Evolutionary conservation across 2,329 filamentous ascomycete species (phyloP).

Genomic region (Coleophoma crateriformis): DNA sequence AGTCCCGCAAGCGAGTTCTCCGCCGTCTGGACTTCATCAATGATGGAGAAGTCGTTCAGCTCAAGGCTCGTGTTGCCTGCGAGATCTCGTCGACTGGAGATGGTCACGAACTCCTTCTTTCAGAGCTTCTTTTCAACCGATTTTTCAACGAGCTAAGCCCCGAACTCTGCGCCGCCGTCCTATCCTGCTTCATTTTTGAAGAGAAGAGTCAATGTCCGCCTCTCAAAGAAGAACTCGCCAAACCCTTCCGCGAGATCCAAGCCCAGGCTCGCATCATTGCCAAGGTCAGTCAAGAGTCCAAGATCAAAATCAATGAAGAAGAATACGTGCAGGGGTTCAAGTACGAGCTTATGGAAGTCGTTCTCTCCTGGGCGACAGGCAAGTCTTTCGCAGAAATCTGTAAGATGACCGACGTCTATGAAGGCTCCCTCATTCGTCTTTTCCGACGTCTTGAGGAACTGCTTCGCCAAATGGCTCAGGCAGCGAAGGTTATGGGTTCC

Average conservation of each 20-base stretch:
- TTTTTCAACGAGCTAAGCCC: conserved; percentile 96
- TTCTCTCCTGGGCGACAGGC: conserved; percentile 86
- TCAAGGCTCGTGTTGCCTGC: conserved; percentile 95
- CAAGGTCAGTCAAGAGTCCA: conserved; percentile 92
- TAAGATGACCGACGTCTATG: conserved; percentile 99
- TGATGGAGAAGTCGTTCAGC: conserved; percentile 88
- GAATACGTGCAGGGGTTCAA: conserved; percentile 89
- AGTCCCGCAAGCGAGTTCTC: conserved; percentile 90
- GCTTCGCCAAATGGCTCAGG: conserved; percentile 90
- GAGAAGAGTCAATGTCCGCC: conserved; percentile 80
- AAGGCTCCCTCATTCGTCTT: conserved; percentile 90
- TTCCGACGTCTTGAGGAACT: conserved; percentile 95
- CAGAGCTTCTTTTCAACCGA: conserved; percentile 89
- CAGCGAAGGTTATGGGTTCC: conserved; percentile 96
- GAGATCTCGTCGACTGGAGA: conserved; percentile 82
- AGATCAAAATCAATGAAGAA: conserved; percentile 89
- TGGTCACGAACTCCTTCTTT: conserved; percentile 88
- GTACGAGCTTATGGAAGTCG: conserved; percentile 95
- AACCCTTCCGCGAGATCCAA: conserved; percentile 82
- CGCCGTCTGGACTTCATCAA: conserved; percentile 94
- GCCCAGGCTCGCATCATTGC: conserved; percentile 82
- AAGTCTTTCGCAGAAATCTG: conserved; percentile 90
- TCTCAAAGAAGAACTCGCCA: conserved; percentile 77
- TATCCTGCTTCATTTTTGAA: conserved; percentile 96
- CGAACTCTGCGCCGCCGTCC: conserved; percentile 77